phyloP scores from a whole-genome alignment of 768 basidiomycete genomes.

The Tricholoma hemisulphureum region DNA sequence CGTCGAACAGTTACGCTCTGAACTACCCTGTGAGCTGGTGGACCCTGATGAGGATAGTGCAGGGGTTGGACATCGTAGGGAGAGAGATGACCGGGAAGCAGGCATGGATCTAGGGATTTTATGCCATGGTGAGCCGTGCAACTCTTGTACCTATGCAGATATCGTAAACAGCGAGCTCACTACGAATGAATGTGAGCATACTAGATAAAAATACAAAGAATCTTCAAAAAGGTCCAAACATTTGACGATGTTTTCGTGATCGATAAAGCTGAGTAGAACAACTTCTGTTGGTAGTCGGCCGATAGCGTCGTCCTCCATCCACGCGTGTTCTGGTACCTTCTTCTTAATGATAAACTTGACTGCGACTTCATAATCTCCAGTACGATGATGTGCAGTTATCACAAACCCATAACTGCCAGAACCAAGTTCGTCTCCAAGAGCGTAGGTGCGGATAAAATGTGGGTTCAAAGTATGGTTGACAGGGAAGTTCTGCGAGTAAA shows the following conservation, averaged over 20 bases:
- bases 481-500: constrained; percentile 51
- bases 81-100: constrained; percentile 21
- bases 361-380: constrained; percentile 68
- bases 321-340: constrained; percentile 55
- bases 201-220: constrained; percentile 80
- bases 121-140: constrained; percentile 90
- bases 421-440: constrained; percentile 76
- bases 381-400: constrained; percentile 73
- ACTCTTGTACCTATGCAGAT: constrained; percentile 73
- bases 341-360: constrained; percentile 95
- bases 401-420: constrained; percentile 96
- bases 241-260: constrained; percentile 80
- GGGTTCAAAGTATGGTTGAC: constrained; percentile 56
- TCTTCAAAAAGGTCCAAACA: constrained; percentile 88
- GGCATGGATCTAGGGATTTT: constrained; percentile 29
- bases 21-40: constrained; percentile 42
- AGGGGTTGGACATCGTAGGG: constrained; percentile 43
- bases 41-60: constrained; percentile 58
- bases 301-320: constrained; percentile 60
- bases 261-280: constrained; percentile 66
- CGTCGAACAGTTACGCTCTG: constrained; percentile 44
- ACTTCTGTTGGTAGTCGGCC: constrained; percentile 81
- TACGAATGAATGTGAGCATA: constrained; percentile 35
- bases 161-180: background rate
- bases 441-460: constrained; percentile 58